Base-by-base conservation (phyloP, 306 rosid species). In the Corylus heterophylla region DNA sequence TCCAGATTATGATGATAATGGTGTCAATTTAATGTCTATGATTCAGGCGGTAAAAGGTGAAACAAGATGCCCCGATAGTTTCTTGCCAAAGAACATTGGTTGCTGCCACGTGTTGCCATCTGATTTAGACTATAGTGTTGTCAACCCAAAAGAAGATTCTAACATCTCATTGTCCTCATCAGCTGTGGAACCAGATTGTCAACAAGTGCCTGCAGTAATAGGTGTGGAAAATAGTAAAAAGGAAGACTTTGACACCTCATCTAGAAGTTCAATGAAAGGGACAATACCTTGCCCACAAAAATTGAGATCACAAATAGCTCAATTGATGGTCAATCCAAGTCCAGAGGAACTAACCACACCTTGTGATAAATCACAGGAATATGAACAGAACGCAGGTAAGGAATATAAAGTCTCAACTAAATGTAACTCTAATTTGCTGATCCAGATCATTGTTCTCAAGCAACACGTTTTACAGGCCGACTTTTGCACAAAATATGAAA, bases 331-430 rank as follows among this genome's bases (percentile, higher is more conserved):
- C 51, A 50, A 68, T 59, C 61, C 12, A 29, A 58, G 62, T 56
- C 82, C 54, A 51, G 51, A 73, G 10, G 74, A 68, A 55, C 7
- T 35, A 67, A 49, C 13, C 76, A 59, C 8, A 45, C 54, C 76
- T 31, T 70, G 3, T 37, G 68, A 18, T 42, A 80, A 50, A 39
- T 72, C 73, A 27, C 79, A 67, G 59, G 82, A 84, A 67, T 63
- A 58, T 68, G 54, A 69, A 37, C 69, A 67, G 73, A 51, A 25
- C 61, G 37, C 50, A 80, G 87, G 87, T 77, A 84, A 71, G 74
- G 72, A 44, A 55, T 44, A 50, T 52, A 22, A 5, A n/a, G 44
- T 47, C 22, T 44, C 12, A 44, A 52, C 11, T 39, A 25, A 6
- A 74, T 54, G 39, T 20, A 39, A 35, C 16, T 70, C 6, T 49